Evolutionary conservation across 495 filamentous ascomycete genomes (phyloP).

Genomic region (Aspergillus conjunctus): DNA sequence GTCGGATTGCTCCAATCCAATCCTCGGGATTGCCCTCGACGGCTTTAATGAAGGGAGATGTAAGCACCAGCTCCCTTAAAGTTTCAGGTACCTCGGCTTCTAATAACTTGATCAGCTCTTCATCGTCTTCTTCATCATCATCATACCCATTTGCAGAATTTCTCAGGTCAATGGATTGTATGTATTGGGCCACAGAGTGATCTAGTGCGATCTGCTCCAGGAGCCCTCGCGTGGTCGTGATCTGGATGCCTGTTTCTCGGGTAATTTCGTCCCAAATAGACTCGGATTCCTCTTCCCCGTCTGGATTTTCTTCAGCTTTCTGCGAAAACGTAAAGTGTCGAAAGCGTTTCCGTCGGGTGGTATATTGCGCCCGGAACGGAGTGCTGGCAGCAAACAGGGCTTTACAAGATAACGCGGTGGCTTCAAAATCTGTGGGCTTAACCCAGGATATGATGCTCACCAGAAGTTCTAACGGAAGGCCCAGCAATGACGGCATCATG

Average conservation of each 20-base stretch:
- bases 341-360: conserved; percentile 9
- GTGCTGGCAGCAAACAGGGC: conserved; percentile 9
- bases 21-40: conserved; percentile 4
- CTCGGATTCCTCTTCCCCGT: background rate
- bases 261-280: conserved; percentile 6
- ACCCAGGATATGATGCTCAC: conserved; percentile 5
- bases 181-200: conserved; percentile 6
- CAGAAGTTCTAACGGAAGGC: conserved; percentile 10
- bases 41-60: conserved; percentile 12
- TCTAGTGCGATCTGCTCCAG: conserved; percentile 11
- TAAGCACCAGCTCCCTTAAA: background rate
- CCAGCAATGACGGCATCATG: conserved; percentile 4
- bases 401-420: conserved; percentile 7
- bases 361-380: conserved; percentile 11
- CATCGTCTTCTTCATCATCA: conserved; percentile 7
- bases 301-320: background rate
- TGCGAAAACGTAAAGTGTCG: conserved; percentile 9
- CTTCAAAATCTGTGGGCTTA: conserved; percentile 12
- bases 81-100: conserved; percentile 1
- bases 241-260: conserved; percentile 10
- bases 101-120: background rate
- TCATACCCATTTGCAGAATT: background rate
- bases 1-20: conserved; percentile 9
- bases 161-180: conserved; percentile 7
- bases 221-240: conserved; percentile 7